Conservation (phyloP, 345 rosid species). For the Gossypium anomalum region DNA sequence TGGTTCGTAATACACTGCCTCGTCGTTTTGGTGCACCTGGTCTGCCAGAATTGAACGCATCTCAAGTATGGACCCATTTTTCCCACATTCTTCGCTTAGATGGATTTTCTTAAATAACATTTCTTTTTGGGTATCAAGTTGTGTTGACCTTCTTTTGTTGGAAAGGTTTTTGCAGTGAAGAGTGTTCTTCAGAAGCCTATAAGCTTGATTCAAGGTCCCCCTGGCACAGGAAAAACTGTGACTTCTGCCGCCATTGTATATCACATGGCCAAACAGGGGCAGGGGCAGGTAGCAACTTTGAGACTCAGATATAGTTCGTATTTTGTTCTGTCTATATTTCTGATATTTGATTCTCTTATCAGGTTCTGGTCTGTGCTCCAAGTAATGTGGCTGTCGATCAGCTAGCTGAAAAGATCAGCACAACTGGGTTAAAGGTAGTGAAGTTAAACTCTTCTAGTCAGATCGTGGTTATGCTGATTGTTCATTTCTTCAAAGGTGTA, state of each 20-base stretch:
- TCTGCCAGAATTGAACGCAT: constrained; percentile 98
- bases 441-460: background rate
- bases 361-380: constrained; percentile 99
- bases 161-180: constrained; percentile 92
- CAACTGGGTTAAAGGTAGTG: constrained; percentile 91
- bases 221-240: constrained; percentile 99
- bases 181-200: constrained; percentile 97
- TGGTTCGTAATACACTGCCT: constrained; percentile 85
- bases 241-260: constrained; percentile 99
- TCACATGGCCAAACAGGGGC: constrained; percentile 99
- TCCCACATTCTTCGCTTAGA: background rate
- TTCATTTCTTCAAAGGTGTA: background rate
- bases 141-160: background rate
- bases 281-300: constrained; percentile 71
- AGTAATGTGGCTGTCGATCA: constrained; percentile 99
- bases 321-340: background rate
- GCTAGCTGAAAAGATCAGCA: constrained; percentile 98
- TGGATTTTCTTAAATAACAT: background rate
- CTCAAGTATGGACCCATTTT: constrained; percentile 55
- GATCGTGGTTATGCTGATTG: background rate
- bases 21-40: constrained; percentile 99
- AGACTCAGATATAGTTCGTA: background rate
- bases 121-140: background rate
- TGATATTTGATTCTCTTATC: constrained; percentile 11
- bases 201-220: constrained; percentile 99